Percentiles rank a stretch among this genome's conserved stretches.
Conservation (phyloP, 306 rosid species). For the peach (Prunus persica) region DNA sequence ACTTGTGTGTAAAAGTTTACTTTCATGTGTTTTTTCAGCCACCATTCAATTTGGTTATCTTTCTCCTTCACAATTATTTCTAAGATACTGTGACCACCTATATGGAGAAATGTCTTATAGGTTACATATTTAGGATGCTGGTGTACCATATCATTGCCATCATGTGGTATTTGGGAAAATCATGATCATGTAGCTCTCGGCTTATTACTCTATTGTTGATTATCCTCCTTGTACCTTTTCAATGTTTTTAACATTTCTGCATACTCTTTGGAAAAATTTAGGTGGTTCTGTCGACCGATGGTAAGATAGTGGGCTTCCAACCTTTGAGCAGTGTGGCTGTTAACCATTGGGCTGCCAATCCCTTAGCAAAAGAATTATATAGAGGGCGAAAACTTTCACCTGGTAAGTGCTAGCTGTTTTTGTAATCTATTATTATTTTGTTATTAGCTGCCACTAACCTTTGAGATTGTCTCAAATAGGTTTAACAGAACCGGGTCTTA, state of each 20-base stretch:
- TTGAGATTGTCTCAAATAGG: constrained; percentile 48
- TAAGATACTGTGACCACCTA: neutral
- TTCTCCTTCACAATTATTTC: neutral
- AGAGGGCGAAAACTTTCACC: constrained; percentile 80
- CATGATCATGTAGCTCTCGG: neutral
- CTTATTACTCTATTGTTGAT: neutral
- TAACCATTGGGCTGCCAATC: constrained; percentile 82
- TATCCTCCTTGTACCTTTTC: neutral
- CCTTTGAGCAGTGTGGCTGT: constrained; percentile 88
- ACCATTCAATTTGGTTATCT: neutral
- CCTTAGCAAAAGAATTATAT: constrained; percentile 78
- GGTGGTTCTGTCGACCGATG: constrained; percentile 77
- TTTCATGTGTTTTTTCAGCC: neutral
- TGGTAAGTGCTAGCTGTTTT: constrained; percentile 39
- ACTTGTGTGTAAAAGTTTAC: constrained; percentile 9
- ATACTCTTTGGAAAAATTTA: constrained; percentile 23
- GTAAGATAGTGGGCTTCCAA: constrained; percentile 77
- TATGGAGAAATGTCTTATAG: neutral
- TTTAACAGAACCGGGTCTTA: constrained; percentile 70
- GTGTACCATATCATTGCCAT: neutral
- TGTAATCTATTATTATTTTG: constrained; percentile 2
- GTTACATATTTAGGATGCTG: neutral
- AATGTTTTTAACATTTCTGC: neutral
- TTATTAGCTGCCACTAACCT: constrained; percentile 9
- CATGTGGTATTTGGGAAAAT: neutral